Percentiles rank a stretch among this genome's conserved stretches.
Conservation (phyloP, 2,329 filamentous ascomycete genomes). For the Phialophora macrospora region DNA sequence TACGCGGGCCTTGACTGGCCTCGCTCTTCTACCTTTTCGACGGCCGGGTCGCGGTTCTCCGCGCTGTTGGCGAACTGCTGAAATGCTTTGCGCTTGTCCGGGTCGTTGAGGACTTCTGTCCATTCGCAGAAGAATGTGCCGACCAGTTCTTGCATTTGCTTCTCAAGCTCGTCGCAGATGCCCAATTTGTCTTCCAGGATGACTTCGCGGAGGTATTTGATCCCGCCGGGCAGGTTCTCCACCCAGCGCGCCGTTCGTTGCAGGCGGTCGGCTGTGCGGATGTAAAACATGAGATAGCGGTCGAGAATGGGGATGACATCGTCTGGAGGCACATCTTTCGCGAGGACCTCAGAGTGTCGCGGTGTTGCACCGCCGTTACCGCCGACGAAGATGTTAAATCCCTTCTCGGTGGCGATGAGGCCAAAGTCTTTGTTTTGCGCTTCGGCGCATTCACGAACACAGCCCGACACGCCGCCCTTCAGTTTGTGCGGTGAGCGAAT, state of each 20-base stretch:
- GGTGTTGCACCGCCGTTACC: constrained; percentile 90
- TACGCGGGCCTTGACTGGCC: constrained; percentile 74
- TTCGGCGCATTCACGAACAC: constrained; percentile 90
- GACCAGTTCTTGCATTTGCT: constrained; percentile 85
- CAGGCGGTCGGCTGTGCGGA: constrained; percentile 86
- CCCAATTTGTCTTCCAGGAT: constrained; percentile 84
- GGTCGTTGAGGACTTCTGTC: constrained; percentile 77
- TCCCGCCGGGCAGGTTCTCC: constrained; percentile 79
- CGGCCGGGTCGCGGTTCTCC: constrained; percentile 66
- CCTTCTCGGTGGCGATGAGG: constrained; percentile 88
- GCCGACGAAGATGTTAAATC: constrained; percentile 89
- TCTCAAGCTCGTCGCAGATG: constrained; percentile 80
- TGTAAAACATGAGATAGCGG: constrained; percentile 90
- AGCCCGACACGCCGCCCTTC: constrained; percentile 87
- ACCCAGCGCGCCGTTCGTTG: constrained; percentile 89
- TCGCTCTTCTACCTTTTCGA: constrained; percentile 74
- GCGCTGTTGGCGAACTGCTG: constrained; percentile 81
- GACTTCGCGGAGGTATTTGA: constrained; percentile 81
- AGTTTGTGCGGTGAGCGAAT: constrained; percentile 88
- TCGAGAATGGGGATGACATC: constrained; percentile 84
- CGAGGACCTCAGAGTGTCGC: constrained; percentile 78
- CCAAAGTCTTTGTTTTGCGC: constrained; percentile 94
- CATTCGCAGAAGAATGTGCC: constrained; percentile 89
- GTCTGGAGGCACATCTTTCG: constrained; percentile 81
- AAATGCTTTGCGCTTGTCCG: constrained; percentile 71